phyloP scores from a whole-genome alignment of 176 grass and related monocot species.

The Tillandsia fasciculata region DNA sequence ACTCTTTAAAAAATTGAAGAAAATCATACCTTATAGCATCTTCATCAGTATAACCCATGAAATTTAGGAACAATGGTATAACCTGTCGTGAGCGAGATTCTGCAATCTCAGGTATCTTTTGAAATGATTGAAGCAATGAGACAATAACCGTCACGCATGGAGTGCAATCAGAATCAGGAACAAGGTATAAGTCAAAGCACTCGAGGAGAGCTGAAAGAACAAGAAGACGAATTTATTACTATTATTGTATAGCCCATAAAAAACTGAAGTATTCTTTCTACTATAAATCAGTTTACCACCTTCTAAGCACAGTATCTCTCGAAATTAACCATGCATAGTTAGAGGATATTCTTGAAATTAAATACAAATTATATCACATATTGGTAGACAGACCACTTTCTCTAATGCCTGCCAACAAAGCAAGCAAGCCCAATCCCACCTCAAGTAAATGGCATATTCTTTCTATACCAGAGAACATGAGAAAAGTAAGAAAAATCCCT shows the following conservation, averaged over 20 bases:
- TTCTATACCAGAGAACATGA: not conserved
- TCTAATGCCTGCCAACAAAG: not conserved
- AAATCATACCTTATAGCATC: conserved; percentile 47
- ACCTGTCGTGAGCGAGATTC: conserved; percentile 81
- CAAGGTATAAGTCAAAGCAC: conserved; percentile 51
- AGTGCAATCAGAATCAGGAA: conserved; percentile 54
- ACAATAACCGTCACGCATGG: conserved; percentile 41
- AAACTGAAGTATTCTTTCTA: not conserved
- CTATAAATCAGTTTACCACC: too few relatives aligned
- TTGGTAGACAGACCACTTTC: not conserved
- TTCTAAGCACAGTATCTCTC: not conserved
- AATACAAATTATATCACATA: not conserved
- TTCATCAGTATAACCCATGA: conserved; percentile 66
- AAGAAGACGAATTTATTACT: not conserved
- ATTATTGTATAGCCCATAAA: not conserved
- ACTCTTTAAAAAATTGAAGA: conserved; percentile 11
- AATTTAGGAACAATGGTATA: conserved; percentile 81
- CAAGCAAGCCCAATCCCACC: not conserved
- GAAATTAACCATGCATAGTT: not conserved
- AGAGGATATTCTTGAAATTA: not conserved
- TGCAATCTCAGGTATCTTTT: conserved; percentile 81
- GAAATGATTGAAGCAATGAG: conserved; percentile 68
- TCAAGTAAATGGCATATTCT: too few relatives aligned
- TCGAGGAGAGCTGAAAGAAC: conserved; percentile 51
- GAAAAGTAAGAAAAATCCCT: conserved; percentile 12